Conservation (phyloP, 2,329 filamentous ascomycete genomes). For the Aspergillus hiratsukae region DNA sequence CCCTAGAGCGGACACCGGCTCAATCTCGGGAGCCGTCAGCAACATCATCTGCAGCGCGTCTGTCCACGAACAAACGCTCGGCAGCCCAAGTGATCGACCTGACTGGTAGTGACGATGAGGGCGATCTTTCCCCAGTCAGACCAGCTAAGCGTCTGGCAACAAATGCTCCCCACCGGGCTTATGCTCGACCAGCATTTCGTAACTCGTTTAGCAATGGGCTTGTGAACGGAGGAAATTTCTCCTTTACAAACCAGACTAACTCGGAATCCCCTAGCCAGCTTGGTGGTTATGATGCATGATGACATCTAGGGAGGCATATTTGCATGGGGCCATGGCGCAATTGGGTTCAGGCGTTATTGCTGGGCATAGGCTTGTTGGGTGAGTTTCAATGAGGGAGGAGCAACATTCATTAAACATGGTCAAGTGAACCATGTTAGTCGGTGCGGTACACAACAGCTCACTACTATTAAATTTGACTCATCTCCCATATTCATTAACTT, state of each 20-base stretch:
- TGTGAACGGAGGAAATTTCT: conserved; percentile 17
- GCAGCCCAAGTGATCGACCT: conserved; percentile 51
- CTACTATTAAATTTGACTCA: background rate
- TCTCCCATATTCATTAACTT: background rate
- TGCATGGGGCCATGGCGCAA: conserved; percentile 16
- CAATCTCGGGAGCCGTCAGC: conserved; percentile 38
- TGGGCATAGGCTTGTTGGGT: conserved; percentile 1
- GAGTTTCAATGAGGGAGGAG: conserved; percentile 2
- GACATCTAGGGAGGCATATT: conserved; percentile 13
- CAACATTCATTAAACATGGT: background rate
- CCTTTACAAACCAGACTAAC: conserved; percentile 13
- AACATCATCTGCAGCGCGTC: conserved; percentile 31
- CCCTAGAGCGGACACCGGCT: conserved; percentile 30
- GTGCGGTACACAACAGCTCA: background rate
- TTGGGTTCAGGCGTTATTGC: conserved; percentile 4
- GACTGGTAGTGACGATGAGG: conserved; percentile 49
- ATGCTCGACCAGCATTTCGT: conserved; percentile 19
- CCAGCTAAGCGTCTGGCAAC: conserved; percentile 32
- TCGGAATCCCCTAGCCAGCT: conserved; percentile 10
- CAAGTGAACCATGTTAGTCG: background rate
- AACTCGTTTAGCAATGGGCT: conserved; percentile 17
- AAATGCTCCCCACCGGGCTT: conserved; percentile 16
- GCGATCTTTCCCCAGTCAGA: conserved; percentile 42
- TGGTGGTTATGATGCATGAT: conserved; percentile 14
- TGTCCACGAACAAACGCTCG: conserved; percentile 44